Evolutionary conservation across 1,139 yeast species (phyloP).

Genomic region (Suhomyces chickasaworum): DNA sequence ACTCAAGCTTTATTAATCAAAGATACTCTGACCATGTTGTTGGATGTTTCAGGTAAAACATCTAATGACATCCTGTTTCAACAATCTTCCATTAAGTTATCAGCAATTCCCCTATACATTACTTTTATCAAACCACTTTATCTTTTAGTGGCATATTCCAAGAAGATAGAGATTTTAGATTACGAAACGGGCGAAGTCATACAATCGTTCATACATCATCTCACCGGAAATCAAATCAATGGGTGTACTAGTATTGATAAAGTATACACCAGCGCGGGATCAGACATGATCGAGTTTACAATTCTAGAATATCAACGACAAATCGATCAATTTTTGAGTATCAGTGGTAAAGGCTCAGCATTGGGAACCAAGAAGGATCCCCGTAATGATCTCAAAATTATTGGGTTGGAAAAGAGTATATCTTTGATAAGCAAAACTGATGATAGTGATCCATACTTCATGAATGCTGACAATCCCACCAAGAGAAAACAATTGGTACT

Average conservation of each 20-base stretch:
- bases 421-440: slow-evolving; percentile 32
- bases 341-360: slow-evolving; percentile 26
- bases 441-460: slow-evolving; percentile 28
- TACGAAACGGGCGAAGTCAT: slow-evolving; percentile 44
- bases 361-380: slow-evolving; percentile 28
- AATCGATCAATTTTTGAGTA: slow-evolving; percentile 39
- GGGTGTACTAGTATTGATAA: slow-evolving; percentile 19
- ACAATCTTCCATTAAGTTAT: slow-evolving; percentile 29
- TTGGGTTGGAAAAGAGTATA: slow-evolving; percentile 42
- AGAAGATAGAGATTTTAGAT: slow-evolving; percentile 49
- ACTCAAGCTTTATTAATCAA: slow-evolving; percentile 26
- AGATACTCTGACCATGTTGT: slow-evolving; percentile 21
- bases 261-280: slow-evolving; percentile 30
- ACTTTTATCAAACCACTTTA: slow-evolving; percentile 49
- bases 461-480: slow-evolving; percentile 18
- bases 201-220: slow-evolving; percentile 42
- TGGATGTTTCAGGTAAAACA: slow-evolving; percentile 17
- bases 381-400: slow-evolving; percentile 31
- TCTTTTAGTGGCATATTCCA: slow-evolving; percentile 40
- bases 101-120: slow-evolving; percentile 33
- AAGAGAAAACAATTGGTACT: slow-evolving; percentile 36
- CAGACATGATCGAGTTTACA: slow-evolving; percentile 34
- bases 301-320: slow-evolving; percentile 41
- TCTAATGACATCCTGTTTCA: slow-evolving; percentile 14
- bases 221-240: slow-evolving; percentile 28